Evolutionary conservation across 345 rosid species (phyloP), one percentile per base, ranked within the genome.

Genomic region (Cardamine occulta): DNA sequence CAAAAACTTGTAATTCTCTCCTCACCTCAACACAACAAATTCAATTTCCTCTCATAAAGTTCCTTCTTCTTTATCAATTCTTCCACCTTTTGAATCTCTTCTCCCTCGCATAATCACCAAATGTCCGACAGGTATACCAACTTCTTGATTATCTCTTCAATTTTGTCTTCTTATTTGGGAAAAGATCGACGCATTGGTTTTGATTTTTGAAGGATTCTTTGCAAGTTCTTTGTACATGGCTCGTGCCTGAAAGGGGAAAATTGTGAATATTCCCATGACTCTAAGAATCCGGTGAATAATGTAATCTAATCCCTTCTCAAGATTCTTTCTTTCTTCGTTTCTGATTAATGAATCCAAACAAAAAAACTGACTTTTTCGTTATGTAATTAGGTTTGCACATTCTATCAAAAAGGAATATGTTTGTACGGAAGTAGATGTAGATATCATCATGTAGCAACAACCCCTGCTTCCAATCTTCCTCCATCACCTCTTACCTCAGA

Each of bases 241-340:
- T 91, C 96, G 14, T 95, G 99, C 66, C 74, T 95, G 49, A 95
- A 92, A 85, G 98, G 98, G 64, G 94, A 87, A 67, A 89, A 90
- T 75, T 95, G 99, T 64, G 97, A 90, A 73, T 95, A 81, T 81
- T 90, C 96, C 12, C 99, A 95, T 82, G 94, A 89, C 72, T 82
- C 87, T 85, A 90, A 83, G 58, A 86, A 85, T 66, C 84, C 89
- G 2, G 21, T 88, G 0, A 85, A 85, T 74, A 89, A 87, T 82
- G 99, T 95, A 86, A 75, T 68, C 29, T 45, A 14, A 24, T 49
- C 55, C 32, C 15, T 8, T 29, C 60, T 53, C 54, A 2, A 9
- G 40, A 17, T 1, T 34, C 26, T 54, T 31, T 48, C 54, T 32
- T 5, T 59, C 57, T 3, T 11, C 59, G 37, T 47, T 35, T 37